Conservation (phyloP, 192 early-diverging fungal species). For the Chytriomyces confervae region DNA sequence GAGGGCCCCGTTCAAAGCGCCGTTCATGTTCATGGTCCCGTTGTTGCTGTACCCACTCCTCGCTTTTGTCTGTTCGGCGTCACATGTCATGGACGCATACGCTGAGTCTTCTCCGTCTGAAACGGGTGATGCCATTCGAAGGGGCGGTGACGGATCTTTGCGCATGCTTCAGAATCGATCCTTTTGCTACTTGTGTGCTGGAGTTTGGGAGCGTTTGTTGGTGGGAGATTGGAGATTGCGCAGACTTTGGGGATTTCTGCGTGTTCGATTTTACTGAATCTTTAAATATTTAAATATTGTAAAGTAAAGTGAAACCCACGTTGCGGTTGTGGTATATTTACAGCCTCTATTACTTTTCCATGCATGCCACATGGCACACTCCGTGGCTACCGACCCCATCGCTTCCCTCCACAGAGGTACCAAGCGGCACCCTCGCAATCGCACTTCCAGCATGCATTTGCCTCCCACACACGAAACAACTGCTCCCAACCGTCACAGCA, state of each 20-base stretch:
- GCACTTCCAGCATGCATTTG: not conserved
- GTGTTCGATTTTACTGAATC: not conserved
- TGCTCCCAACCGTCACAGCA: not conserved
- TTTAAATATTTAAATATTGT: not conserved
- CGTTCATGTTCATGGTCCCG: not conserved
- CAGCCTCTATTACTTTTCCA: too few species aligned
- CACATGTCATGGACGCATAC: slow-evolving; percentile 7
- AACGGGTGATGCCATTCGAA: slow-evolving; percentile 2
- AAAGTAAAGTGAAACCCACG: too few species aligned
- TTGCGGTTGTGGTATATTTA: too few species aligned
- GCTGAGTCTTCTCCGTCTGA: slow-evolving; percentile 14
- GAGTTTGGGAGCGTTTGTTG: too few species aligned
- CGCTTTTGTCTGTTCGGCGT: not conserved
- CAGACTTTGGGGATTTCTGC: too few species aligned
- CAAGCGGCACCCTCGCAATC: not conserved
- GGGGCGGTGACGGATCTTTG: not conserved
- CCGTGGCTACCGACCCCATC: not conserved
- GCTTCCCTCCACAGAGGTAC: not conserved
- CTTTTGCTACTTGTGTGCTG: not conserved
- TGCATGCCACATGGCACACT: not conserved
- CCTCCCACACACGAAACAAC: not conserved
- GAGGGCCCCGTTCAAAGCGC: not conserved
- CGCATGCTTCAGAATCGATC: not conserved
- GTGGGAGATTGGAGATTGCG: too few species aligned
- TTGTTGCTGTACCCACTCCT: not conserved